Percentiles rank a stretch among this genome's conserved stretches.
These are phyloP conservation scores for Globisporangium orthogonon DNA, from an alignment of 352 stramenopile genomes.

Conservation along the genomic window DNA sequence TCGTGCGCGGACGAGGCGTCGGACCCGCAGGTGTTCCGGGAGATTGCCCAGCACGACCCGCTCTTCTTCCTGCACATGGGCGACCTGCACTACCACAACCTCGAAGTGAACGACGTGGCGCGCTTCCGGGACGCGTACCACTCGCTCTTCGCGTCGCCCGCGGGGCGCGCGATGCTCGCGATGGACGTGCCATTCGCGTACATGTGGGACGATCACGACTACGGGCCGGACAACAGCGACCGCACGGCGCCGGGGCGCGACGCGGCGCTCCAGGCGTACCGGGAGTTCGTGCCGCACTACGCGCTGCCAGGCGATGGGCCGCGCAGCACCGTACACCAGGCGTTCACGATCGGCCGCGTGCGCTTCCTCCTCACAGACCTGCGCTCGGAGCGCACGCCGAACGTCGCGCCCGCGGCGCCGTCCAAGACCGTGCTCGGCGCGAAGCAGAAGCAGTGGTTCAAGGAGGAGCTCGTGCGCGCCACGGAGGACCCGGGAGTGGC, in stretches of 20 bases:
- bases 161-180: slow-evolving; percentile 62
- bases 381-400: slow-evolving; percentile 65
- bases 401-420: slow-evolving; percentile 49
- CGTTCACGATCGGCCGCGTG: slow-evolving; percentile 82
- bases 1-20: slow-evolving; percentile 81
- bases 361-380: slow-evolving; percentile 83
- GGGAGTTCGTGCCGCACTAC: slow-evolving; percentile 81
- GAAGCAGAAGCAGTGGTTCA: slow-evolving; percentile 86
- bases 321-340: slow-evolving; percentile 48
- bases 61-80: slow-evolving; percentile 88
- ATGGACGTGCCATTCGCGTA: slow-evolving; percentile 85
- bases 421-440: slow-evolving; percentile 80
- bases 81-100: slow-evolving; percentile 86
- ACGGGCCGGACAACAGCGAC: slow-evolving; percentile 86
- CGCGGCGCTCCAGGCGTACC: slow-evolving; percentile 71
- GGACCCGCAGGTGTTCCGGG: slow-evolving; percentile 44
- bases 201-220: slow-evolving; percentile 91
- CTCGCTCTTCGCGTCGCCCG: slow-evolving; percentile 64
- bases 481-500: slow-evolving; percentile 43
- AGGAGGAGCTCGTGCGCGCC: slow-evolving; percentile 60
- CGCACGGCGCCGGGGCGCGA: slow-evolving; percentile 61
- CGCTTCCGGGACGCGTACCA: slow-evolving; percentile 59
- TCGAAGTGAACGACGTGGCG: slow-evolving; percentile 53
- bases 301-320: slow-evolving; percentile 15
- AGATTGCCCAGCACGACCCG: slow-evolving; percentile 55